Percentiles rank a stretch among this genome's conserved stretches.
phyloP scores from a whole-genome alignment of 768 basidiomycete genomes.

The Mycena albidolilacea region DNA sequence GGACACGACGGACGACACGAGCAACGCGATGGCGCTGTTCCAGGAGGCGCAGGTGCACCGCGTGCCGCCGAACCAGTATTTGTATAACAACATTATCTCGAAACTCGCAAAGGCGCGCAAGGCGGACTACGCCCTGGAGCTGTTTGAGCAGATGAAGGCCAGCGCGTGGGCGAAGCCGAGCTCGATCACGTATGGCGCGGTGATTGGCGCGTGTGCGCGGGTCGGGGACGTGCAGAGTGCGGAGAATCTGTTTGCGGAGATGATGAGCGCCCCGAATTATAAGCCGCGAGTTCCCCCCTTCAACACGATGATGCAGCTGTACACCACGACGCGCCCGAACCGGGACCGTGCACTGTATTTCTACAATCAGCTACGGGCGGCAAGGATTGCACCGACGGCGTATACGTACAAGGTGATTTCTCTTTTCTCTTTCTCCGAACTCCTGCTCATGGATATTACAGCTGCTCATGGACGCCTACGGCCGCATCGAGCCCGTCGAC shows the following conservation, averaged over 20 bases:
- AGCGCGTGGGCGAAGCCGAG: slow-evolving; percentile 69
- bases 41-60: slow-evolving; percentile 80
- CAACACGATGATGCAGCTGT: slow-evolving; percentile 99
- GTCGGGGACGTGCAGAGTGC: slow-evolving; percentile 91
- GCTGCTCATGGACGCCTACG: slow-evolving; percentile 77
- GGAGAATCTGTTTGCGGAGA: slow-evolving; percentile 88
- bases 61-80: slow-evolving; percentile 85
- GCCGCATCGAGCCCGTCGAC: slow-evolving; percentile 87
- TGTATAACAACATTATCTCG: slow-evolving; percentile 98
- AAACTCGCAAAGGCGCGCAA: slow-evolving; percentile 96
- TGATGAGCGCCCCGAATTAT: slow-evolving; percentile 81
- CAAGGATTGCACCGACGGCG: slow-evolving; percentile 79
- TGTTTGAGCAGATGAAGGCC: slow-evolving; percentile 91
- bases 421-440: slow-evolving; percentile 12
- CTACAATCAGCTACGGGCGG: slow-evolving; percentile 74
- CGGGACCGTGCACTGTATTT: slow-evolving; percentile 83
- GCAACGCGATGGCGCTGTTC: slow-evolving; percentile 88
- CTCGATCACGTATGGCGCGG: slow-evolving; percentile 94
- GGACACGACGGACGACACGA: slow-evolving; percentile 96
- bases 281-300: slow-evolving; percentile 93
- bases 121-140: slow-evolving; percentile 87
- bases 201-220: slow-evolving; percentile 94
- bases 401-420: slow-evolving; percentile 92
- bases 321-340: slow-evolving; percentile 91
- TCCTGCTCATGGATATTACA: slow-evolving; percentile 71